Evolutionary conservation across 257 asterid genomes (phyloP), one percentile per base, ranked within the genome.

Genomic region (Mentha longifolia): DNA sequence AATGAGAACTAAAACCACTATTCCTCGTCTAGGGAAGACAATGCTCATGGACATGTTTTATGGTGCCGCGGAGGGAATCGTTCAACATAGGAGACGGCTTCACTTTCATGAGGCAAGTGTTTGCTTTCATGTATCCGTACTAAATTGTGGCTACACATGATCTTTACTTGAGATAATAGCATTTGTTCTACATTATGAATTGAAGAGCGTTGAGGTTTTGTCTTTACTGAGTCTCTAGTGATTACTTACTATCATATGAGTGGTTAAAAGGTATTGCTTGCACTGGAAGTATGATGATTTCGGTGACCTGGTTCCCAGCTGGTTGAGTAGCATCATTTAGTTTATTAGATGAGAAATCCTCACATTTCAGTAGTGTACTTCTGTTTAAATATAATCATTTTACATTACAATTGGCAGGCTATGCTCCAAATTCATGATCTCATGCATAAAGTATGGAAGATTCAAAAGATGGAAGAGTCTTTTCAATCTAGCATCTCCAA

Each of bases 11-110:
- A 77, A 87, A 80, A 68, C 72, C 54, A 25, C 69, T 74, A 74
- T 55, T 75, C 59, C 54, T 79, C 76, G 45, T 85, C 65, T 60
- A 94, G 98, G 98, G 67, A 94, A 94, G 87, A 94, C 98, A 61
- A 94, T 94, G 98, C 97, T 94, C 65, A 94, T 94, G 99, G 98
- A 94, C 85, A 86, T 91, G 92, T 91, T 94, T 85, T 89, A 81
- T 68, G 69, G 92, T 71, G 86, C 97, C 72, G 88, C 95, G 7
- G 96, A 91, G 83, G 92, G 95, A 64, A 85, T 88, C 78, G 96
- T 94, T 77, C 88, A 79, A 66, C 99, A 91, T 77, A 82, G 98
- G 47, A 88, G 88, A 83, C 86, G 98, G 79, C 87, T 91, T 83
- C 99, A 94, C 84, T 94, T 94, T 82, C 96, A 94, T 42, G 99